Percentiles rank a stretch among this genome's conserved stretches.
phyloP scores from a whole-genome alignment of 2,329 filamentous ascomycete species.

The Trichoderma oligosporum region DNA sequence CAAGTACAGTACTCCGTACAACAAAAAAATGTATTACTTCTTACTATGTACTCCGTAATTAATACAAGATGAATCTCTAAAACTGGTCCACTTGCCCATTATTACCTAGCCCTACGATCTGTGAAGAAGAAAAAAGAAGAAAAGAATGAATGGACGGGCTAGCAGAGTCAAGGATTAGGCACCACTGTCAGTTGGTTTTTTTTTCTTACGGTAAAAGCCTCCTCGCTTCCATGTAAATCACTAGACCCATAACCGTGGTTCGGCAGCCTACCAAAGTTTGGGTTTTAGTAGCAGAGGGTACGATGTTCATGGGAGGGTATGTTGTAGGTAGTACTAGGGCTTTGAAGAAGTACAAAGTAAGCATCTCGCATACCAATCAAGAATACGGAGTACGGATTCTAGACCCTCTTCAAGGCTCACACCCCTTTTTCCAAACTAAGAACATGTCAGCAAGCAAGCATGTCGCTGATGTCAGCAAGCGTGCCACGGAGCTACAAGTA shows the following conservation, averaged over 20 bases:
- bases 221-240: conserved; percentile 6
- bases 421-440: not conserved
- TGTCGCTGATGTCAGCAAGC: conserved; percentile 1
- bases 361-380: too few relatives aligned
- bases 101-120: not conserved
- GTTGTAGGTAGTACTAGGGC: too few relatives aligned
- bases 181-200: not conserved
- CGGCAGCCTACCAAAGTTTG: not conserved
- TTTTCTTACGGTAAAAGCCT: not conserved
- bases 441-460: conserved; percentile 1
- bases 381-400: not conserved
- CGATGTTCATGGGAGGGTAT: not conserved
- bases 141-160: not conserved
- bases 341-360: too few relatives aligned
- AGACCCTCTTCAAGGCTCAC: not conserved
- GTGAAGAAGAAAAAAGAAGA: not conserved
- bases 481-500: not conserved
- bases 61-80: not conserved
- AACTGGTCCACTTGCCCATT: not conserved
- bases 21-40: too few relatives aligned
- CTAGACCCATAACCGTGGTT: not conserved
- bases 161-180: not conserved
- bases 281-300: not conserved
- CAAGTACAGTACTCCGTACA: too few relatives aligned
- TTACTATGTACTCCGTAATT: not conserved